Percentiles rank a stretch among this genome's conserved stretches.
phyloP scores from a whole-genome alignment of 164 flowering plant genomes.

The Echeveria elegans region DNA sequence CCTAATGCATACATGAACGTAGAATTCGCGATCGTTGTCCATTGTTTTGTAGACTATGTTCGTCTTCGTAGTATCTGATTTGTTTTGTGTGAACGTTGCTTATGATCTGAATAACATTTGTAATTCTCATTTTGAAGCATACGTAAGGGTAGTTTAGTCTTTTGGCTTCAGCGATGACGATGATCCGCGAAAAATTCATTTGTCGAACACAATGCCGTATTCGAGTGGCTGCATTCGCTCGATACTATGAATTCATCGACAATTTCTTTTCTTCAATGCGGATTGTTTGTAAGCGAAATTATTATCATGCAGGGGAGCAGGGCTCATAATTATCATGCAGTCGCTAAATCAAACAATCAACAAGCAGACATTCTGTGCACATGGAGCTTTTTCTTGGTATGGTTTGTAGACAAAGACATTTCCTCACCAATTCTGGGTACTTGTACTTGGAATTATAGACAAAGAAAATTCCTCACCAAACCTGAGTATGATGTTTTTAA shows the following conservation, averaged over 20 bases:
- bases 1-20: background rate
- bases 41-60: background rate
- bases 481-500: background rate
- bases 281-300: background rate
- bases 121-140: background rate
- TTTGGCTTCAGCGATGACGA: too few species aligned
- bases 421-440: too few species aligned
- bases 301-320: background rate
- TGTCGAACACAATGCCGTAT: too few species aligned
- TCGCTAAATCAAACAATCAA: background rate
- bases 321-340: background rate
- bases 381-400: background rate
- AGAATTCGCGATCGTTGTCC: background rate
- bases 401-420: too few species aligned
- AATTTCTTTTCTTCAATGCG: background rate
- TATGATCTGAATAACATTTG: background rate
- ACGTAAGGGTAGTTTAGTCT: too few species aligned
- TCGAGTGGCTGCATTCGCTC: too few species aligned
- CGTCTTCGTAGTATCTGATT: background rate
- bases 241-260: too few species aligned
- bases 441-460: background rate
- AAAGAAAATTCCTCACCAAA: background rate
- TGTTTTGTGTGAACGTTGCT: background rate
- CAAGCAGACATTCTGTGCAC: background rate
- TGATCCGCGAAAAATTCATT: too few species aligned